Conservation (phyloP, 2,329 filamentous ascomycete species). For the Curvularia sp. region DNA sequence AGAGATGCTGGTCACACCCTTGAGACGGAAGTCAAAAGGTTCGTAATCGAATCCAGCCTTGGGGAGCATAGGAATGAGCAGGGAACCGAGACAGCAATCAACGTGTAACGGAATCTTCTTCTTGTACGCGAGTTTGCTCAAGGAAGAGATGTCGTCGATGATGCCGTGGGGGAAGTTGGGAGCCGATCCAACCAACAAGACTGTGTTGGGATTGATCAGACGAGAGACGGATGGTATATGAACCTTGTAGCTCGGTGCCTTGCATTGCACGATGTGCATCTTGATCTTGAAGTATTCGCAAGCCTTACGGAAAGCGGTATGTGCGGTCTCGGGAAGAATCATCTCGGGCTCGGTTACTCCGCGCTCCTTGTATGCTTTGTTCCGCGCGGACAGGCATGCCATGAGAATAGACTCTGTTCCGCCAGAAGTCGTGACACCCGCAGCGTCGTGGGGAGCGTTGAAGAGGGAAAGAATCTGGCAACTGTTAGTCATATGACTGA, state of each 20-base stretch:
- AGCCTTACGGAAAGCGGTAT: slow-evolving; percentile 96
- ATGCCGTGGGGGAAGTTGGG: slow-evolving; percentile 99
- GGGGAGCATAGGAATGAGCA: slow-evolving; percentile 89
- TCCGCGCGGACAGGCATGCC: slow-evolving; percentile 87
- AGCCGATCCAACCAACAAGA: slow-evolving; percentile 90
- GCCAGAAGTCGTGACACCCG: slow-evolving; percentile 88
- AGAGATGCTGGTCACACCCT: slow-evolving; percentile 92
- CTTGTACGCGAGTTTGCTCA: slow-evolving; percentile 82
- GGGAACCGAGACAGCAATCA: slow-evolving; percentile 96
- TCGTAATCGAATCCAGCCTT: slow-evolving; percentile 91
- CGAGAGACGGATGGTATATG: slow-evolving; percentile 78
- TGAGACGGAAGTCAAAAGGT: slow-evolving; percentile 91
- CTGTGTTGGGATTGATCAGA: slow-evolving; percentile 91
- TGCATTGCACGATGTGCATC: slow-evolving; percentile 85
- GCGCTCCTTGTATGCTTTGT: slow-evolving; percentile 85
- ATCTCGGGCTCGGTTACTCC: slow-evolving; percentile 94
- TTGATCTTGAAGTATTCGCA: slow-evolving; percentile 97
- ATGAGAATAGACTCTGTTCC: slow-evolving; percentile 97
- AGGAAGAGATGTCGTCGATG: slow-evolving; percentile 87
- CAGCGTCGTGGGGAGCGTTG: slow-evolving; percentile 83
- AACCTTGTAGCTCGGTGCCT: slow-evolving; percentile 84
- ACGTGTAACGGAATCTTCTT: slow-evolving; percentile 89
- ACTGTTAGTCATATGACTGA: slow-evolving; percentile 13
- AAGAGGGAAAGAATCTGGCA: slow-evolving; percentile 74
- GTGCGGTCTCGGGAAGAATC: slow-evolving; percentile 93